Percentiles rank a stretch among this genome's conserved stretches.
Conservation (phyloP, 371 early-diverging fungal species). For the Mucor sp. region DNA sequence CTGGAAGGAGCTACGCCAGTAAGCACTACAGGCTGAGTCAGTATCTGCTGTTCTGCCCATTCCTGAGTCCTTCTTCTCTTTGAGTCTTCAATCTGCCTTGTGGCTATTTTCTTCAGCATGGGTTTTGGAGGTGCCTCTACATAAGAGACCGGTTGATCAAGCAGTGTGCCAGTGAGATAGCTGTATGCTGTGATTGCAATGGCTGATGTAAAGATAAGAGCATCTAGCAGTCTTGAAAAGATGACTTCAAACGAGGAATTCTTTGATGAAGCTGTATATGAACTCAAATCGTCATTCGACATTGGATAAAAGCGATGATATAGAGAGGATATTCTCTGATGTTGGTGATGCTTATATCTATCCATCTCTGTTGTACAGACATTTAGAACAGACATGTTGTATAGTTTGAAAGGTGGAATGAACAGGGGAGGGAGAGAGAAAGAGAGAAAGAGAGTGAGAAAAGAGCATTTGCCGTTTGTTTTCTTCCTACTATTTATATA, state of each 20-base stretch:
- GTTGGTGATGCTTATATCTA: conserved; percentile 2
- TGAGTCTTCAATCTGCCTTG: conserved; percentile 11
- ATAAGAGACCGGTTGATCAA: conserved; percentile 1
- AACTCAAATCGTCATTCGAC: conserved; percentile 5
- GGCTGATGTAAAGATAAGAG: conserved; percentile 48
- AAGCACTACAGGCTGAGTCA: not conserved
- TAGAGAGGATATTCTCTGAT: conserved; percentile 6
- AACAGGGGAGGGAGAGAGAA: not conserved
- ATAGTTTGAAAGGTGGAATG: not conserved
- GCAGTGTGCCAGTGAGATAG: conserved; percentile 38
- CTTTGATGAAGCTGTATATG: conserved; percentile 10
- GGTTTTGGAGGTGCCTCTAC: conserved; percentile 11
- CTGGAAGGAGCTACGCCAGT: not conserved
- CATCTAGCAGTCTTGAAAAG: conserved; percentile 40
- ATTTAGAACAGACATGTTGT: conserved; percentile 15
- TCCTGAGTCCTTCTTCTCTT: conserved; percentile 22
- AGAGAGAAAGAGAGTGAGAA: conserved; percentile 6
- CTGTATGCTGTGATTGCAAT: conserved; percentile 45
- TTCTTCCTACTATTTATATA: not conserved
- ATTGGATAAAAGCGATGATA: conserved; percentile 9
- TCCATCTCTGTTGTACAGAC: conserved; percentile 16
- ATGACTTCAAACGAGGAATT: conserved; percentile 30
- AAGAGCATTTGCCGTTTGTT: not conserved
- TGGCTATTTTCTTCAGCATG: not conserved
- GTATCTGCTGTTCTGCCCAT: conserved; percentile 23